Evolutionary conservation across 2,329 filamentous ascomycete genomes (phyloP), one percentile per base, ranked within the genome.

Genomic region (Ascochyta rabiei): DNA sequence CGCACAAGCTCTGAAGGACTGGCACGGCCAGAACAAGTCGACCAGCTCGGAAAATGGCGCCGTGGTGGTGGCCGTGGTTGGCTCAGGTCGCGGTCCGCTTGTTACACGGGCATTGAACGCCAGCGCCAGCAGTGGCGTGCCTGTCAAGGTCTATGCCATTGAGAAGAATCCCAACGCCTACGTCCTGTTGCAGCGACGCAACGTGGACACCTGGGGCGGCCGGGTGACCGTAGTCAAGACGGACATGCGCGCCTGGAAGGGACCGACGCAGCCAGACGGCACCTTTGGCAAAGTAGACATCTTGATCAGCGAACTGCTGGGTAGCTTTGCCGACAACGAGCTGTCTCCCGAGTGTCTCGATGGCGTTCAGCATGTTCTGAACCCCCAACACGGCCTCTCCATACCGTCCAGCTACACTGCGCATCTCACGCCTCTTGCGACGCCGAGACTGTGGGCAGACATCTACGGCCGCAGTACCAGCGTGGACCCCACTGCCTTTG

Each of bases 111-210:
- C 91, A 1, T 79, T 99, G 23, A 86, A 86, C 56, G 96, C 95
- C 12, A 93, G 91, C 66, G 82, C 87, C 58, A 82, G 80, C 15
- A 89, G 91, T 1, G 88, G 88, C 1, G 88, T 97, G 3, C 81
- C 86, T 18, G 89, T 98, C 45, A 87, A 93, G 63, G 84, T 96
- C 40, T 98, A 92, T 87, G 95, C 91, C 0, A 86, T 99, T 3
- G 95, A 99, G 77, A 99, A 99, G 82, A 99, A 99, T 75, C 95
- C 91, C 4, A 98, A 99, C 70, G 95, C 95, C 0, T 98, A 93
- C 72, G 93, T 99, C 6, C 87, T 97, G 62, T 84, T 99, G 2
- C 86, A 96, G 58, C 84, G 90, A 21, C 91, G 96, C 70, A 98
- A 98, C 69, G 82, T 88, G 60, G 85, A 83, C 16, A 71, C 77